A percentile compares a stretch with the other conserved stretches of the same genome.
These are phyloP conservation scores for Suhomyces choctaworum DNA, from an alignment of 1,139 yeast genomes.

Conservation along the genomic window DNA sequence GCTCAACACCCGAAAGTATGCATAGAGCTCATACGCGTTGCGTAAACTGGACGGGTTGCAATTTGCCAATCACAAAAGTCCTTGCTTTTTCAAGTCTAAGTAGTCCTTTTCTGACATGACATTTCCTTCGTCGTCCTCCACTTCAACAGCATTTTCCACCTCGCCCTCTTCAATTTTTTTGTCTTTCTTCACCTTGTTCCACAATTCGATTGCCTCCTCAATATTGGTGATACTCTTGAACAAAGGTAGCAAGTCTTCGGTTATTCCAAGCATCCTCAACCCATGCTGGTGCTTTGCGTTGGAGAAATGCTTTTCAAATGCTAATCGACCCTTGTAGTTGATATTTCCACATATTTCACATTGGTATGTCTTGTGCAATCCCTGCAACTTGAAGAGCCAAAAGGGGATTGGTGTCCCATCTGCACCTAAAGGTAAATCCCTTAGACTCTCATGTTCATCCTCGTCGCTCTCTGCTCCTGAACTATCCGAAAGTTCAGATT, in stretches of 20 bases:
- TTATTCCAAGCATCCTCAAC: conserved; percentile 70
- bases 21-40: too few relatives aligned
- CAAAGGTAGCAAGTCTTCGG: conserved; percentile 33
- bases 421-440: conserved; percentile 75
- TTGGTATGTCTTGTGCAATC: conserved; percentile 66
- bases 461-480: conserved; percentile 33
- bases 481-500: conserved; percentile 21
- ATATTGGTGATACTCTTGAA: conserved; percentile 70
- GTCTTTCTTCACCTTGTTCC: conserved; percentile 49
- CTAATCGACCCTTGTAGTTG: conserved; percentile 70
- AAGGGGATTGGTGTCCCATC: conserved; percentile 92
- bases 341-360: conserved; percentile 90
- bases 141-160: conserved; percentile 65
- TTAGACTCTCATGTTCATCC: conserved; percentile 25
- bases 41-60: too few relatives aligned
- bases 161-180: conserved; percentile 41
- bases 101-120: conserved; percentile 85
- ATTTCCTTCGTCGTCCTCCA: conserved; percentile 91
- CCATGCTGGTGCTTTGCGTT: conserved; percentile 74
- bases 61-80: conserved; percentile 54
- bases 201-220: conserved; percentile 64
- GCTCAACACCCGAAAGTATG: too few relatives aligned
- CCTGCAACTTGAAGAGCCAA: conserved; percentile 91
- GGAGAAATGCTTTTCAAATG: conserved; percentile 72
- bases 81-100: conserved; percentile 82